Base-by-base conservation (phyloP, 2,329 filamentous ascomycete genomes). In the Stachybotrys elegans region DNA sequence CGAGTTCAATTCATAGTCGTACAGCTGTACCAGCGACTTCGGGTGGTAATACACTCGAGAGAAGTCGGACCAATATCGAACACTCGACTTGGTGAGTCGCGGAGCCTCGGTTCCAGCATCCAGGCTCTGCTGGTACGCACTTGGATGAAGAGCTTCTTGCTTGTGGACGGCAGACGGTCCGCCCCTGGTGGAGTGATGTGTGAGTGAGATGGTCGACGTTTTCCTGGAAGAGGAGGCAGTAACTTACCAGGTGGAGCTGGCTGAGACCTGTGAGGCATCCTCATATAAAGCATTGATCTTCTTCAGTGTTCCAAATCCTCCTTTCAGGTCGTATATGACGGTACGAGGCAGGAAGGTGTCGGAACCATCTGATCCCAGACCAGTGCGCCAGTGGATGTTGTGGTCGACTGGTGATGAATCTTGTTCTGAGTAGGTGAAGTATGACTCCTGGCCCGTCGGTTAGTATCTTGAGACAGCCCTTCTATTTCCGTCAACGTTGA, bases 11-110 rank as follows among this genome's bases (percentile, higher is more conserved):
- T 94, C 88, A 58, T 88, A 94, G 57, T 96, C 89, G 59, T 86
- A 86, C 13, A 97, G 72, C 60, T 95, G 91, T 9, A 95, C 75
- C 43, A 95, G 79, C 12, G 90, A 95, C 43, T 80, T 81, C 8
- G 93, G 93, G 60, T 97, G 91, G 61, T 87, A 96, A 66, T 83
- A 98, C n/a, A 93, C 79, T 21, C 89, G 81, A 54, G 88, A 94
- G 66, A 90, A 97, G 65, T 98, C 93, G 23, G 90, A 95, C 92
- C 93, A 98, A 68, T 93, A 97, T 43, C 89, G 81, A n/a, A 97
- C 86, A 11, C 79, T 78, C 6, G 82, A 78, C 2, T 81, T 73
- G 2, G 76, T 84, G 17, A 95, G 74, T 42, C 72, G 68, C 0
- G 86, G 77, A 0, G 86, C 78, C 6, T 83, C 74, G 4, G 78